Evolutionary conservation across 352 stramenopile species (phyloP).

Genomic region (Labyrinthula sp.): DNA sequence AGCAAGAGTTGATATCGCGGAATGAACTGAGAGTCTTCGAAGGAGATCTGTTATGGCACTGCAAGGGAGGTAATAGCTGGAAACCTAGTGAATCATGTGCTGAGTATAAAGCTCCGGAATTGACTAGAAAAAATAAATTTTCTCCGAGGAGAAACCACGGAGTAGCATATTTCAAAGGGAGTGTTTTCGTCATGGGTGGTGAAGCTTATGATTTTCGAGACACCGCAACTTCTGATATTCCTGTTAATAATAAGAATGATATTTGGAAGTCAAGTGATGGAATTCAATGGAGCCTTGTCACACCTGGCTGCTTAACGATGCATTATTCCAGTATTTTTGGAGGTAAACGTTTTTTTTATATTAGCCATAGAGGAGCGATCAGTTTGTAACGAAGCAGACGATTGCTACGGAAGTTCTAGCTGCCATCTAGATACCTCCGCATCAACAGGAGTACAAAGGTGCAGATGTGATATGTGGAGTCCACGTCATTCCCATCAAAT

Average conservation of each 20-base stretch:
- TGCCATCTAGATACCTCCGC: neutral
- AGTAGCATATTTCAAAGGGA: slow-evolving; percentile 3
- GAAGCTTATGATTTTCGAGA: slow-evolving; percentile 12
- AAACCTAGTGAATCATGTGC: too few relatives aligned
- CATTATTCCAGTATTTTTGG: too few relatives aligned
- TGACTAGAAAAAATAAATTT: too few relatives aligned
- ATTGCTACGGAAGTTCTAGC: slow-evolving; percentile 21
- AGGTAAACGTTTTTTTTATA: slow-evolving; percentile 5
- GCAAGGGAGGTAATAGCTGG: too few relatives aligned
- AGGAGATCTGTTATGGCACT: too few relatives aligned
- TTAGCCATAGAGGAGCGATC: slow-evolving; percentile 7
- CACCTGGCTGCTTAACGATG: slow-evolving; percentile 10
- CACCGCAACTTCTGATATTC: slow-evolving; percentile 1
- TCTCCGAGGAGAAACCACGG: slow-evolving; percentile 14
- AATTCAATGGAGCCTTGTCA: slow-evolving; percentile 37
- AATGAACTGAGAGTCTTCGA: too few relatives aligned
- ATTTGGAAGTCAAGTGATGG: slow-evolving; percentile 44
- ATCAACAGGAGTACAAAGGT: neutral
- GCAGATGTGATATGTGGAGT: slow-evolving; percentile 7
- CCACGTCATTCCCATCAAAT: slow-evolving; percentile 10
- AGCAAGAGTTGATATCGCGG: too few relatives aligned
- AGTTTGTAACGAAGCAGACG: slow-evolving; percentile 4
- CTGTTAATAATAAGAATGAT: slow-evolving; percentile 38
- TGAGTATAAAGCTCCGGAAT: too few relatives aligned
- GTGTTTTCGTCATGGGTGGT: slow-evolving; percentile 23